phyloP scores from a whole-genome alignment of 352 stramenopile genomes.

The Hyphochytrium catenoides region DNA sequence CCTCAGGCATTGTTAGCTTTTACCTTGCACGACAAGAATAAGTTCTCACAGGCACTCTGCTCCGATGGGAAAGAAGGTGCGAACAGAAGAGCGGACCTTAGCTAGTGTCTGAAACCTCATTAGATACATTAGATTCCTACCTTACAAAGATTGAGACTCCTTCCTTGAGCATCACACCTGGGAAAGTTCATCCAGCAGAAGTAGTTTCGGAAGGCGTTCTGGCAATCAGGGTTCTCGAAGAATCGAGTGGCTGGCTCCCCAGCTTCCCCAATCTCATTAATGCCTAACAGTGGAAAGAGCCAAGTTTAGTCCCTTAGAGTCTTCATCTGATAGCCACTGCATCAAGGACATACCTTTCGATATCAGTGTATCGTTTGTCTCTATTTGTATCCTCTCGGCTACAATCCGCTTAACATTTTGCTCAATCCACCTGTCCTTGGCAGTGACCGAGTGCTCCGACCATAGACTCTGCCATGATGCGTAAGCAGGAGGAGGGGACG shows the following conservation, averaged over 20 bases:
- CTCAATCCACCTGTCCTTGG: slow-evolving; percentile 37
- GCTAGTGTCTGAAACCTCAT: no score
- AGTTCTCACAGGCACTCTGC: slow-evolving; percentile 71
- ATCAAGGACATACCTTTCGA: slow-evolving; percentile 13
- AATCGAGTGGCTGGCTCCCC: slow-evolving; percentile 41
- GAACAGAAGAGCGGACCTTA: no score
- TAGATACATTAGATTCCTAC: no score
- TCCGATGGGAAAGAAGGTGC: no score
- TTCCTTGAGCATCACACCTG: slow-evolving; percentile 50
- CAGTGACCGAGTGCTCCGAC: slow-evolving; percentile 40
- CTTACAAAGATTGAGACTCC: slow-evolving; percentile 52
- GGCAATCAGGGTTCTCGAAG: slow-evolving; percentile 59
- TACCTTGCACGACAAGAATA: slow-evolving; percentile 40
- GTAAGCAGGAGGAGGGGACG: no score
- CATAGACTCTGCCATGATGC: slow-evolving; percentile 45
- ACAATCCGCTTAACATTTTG: slow-evolving; percentile 36
- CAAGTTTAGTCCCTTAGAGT: neutral
- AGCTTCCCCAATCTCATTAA: slow-evolving; percentile 33
- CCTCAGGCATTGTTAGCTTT: neutral
- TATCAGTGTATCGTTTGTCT: slow-evolving; percentile 29
- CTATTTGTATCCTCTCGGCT: slow-evolving; percentile 24
- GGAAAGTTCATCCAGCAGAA: slow-evolving; percentile 76
- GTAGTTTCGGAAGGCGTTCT: slow-evolving; percentile 69
- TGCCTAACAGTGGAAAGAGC: neutral
- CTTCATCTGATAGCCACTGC: no score